Conservation (phyloP, 805 yeast genomes). For the Pichia gijzeniarum region DNA sequence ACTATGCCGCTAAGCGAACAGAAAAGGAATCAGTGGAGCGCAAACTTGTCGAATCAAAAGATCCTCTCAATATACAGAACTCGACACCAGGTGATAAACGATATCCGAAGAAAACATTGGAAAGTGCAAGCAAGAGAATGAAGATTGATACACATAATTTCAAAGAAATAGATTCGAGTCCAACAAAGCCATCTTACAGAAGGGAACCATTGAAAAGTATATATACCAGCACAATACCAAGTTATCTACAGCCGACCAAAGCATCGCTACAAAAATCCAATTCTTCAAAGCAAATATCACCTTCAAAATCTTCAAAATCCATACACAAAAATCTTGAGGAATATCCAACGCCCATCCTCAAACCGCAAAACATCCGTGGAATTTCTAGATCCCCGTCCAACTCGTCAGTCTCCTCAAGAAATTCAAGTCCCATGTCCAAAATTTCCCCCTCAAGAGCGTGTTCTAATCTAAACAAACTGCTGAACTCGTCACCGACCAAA, state of each 20-base stretch:
- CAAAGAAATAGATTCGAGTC: constrained; percentile 27
- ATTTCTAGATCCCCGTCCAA: constrained; percentile 8
- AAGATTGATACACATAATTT: constrained; percentile 21
- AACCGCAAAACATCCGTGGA: background rate
- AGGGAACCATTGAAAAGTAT: constrained; percentile 18
- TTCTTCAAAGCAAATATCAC: constrained; percentile 9
- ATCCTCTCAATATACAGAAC: constrained; percentile 2
- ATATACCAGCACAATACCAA: constrained; percentile 12
- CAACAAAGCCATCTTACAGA: constrained; percentile 24
- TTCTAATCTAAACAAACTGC: constrained; percentile 16
- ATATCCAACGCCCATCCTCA: constrained; percentile 1
- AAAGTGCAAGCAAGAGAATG: constrained; percentile 29
- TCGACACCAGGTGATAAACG: constrained; percentile 26
- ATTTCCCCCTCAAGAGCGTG: constrained; percentile 19
- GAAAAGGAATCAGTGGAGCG: constrained; percentile 4
- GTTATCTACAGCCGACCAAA: constrained; percentile 20
- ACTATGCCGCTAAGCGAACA: constrained; percentile 37
- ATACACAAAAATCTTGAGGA: background rate
- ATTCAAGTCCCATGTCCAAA: constrained; percentile 6
- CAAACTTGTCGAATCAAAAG: background rate
- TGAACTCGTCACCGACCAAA: constrained; percentile 2
- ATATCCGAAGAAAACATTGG: constrained; percentile 15
- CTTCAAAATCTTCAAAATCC: constrained; percentile 12
- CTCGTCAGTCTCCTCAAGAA: constrained; percentile 9
- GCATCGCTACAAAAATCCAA: constrained; percentile 16